Evolutionary conservation across 202 grass and related monocot species (phyloP).

Genomic region (Bolboschoenoplectus hybrid): DNA sequence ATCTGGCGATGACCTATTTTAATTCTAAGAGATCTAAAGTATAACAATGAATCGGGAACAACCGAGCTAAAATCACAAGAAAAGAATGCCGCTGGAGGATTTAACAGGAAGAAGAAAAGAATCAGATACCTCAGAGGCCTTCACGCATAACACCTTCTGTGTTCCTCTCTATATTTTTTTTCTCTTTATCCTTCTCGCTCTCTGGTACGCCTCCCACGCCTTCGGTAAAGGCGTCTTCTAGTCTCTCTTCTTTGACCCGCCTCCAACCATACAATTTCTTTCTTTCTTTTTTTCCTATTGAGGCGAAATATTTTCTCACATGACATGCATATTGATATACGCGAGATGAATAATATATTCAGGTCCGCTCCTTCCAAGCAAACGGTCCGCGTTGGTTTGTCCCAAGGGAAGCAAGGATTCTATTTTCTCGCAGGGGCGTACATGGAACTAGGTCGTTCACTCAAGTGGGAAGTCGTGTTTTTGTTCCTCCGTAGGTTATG

Average conservation of each 20-base stretch:
- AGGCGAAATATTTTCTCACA: conserved; percentile 7
- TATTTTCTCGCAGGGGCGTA: not conserved
- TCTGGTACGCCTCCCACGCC: conserved; percentile 22
- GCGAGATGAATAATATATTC: not conserved
- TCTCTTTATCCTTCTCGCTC: not conserved
- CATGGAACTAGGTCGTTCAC: not conserved
- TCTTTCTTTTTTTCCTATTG: not conserved
- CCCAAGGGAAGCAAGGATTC: not conserved
- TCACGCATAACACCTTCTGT: conserved; percentile 20
- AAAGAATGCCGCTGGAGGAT: not conserved
- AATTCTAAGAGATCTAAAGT: conserved; percentile 4
- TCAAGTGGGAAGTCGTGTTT: not conserved
- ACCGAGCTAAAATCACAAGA: conserved; percentile 11
- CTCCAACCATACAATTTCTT: conserved; percentile 27
- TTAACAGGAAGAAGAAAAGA: conserved; percentile 3
- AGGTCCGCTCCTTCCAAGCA: not conserved
- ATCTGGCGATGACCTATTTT: not conserved
- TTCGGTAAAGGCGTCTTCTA: conserved; percentile 11
- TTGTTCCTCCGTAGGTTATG: not conserved
- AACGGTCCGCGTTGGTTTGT: not conserved
- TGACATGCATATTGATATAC: conserved; percentile 15
- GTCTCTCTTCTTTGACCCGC: conserved; percentile 15
- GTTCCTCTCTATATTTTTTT: not conserved
- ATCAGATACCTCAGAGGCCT: conserved; percentile 32
- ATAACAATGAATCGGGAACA: not conserved